These are phyloP conservation scores for Eucalyptus camaldulensis DNA, from an alignment of 345 rosid genomes.

Conservation along the genomic window DNA sequence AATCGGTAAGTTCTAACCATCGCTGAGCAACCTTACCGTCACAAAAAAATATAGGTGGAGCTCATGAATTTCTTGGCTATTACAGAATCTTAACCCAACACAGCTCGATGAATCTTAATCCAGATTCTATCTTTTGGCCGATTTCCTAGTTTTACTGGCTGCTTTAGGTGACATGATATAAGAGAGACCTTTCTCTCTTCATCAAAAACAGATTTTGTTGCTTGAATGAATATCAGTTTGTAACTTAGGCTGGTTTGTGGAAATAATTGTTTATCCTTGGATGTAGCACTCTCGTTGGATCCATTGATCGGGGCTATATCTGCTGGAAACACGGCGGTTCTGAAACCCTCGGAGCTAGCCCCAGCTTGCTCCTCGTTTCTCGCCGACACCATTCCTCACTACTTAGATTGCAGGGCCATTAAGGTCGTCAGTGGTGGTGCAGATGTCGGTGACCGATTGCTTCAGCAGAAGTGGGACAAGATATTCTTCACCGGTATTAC, in stretches of 20 bases:
- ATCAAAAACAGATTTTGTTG: background rate
- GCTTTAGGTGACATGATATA: background rate
- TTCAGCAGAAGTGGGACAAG: conserved; percentile 76
- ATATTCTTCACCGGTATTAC: conserved; percentile 81
- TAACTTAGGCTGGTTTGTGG: background rate
- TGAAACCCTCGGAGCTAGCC: conserved; percentile 72
- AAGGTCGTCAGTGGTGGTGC: conserved; percentile 60
- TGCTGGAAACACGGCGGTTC: conserved; percentile 73
- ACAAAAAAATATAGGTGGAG: background rate
- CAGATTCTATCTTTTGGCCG: background rate
- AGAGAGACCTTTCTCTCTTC: background rate
- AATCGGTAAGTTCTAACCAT: conserved; percentile 34
- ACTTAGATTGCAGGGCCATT: conserved; percentile 60
- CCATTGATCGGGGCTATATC: conserved; percentile 86
- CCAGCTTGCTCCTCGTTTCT: conserved; percentile 55
- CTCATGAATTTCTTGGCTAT: background rate
- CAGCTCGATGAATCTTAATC: background rate
- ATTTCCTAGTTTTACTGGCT: background rate
- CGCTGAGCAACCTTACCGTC: background rate
- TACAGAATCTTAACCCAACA: background rate
- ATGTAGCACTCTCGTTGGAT: conserved; percentile 60
- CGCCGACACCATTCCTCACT: conserved; percentile 30
- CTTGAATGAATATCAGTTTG: background rate
- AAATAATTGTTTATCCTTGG: background rate
- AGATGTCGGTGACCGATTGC: conserved; percentile 40